A percentile compares a stretch with the other conserved stretches of the same genome.
Conservation (phyloP, 306 rosid species). For the Fragaria vesca region DNA sequence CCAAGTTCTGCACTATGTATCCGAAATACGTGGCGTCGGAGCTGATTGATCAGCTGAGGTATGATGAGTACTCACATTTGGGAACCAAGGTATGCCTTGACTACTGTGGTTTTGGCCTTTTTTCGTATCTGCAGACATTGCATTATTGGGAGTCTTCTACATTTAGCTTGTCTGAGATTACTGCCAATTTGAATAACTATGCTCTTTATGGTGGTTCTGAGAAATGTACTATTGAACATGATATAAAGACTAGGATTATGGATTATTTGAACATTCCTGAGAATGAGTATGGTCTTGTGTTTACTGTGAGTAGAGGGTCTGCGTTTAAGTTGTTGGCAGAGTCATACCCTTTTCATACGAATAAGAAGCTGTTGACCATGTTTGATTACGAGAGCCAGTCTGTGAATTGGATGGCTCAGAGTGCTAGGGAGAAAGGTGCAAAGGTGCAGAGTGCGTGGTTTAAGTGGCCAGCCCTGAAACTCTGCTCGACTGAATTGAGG, state of each 20-base stretch:
- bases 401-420: conserved; percentile 93
- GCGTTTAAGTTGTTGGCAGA: conserved; percentile 87
- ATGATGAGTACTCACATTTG: conserved; percentile 67
- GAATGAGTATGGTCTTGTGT: conserved; percentile 91
- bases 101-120: conserved; percentile 93
- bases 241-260: conserved; percentile 79
- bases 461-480: conserved; percentile 91
- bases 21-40: conserved; percentile 66
- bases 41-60: conserved; percentile 73
- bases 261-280: conserved; percentile 92
- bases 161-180: conserved; percentile 86
- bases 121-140: conserved; percentile 83
- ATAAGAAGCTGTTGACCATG: conserved; percentile 86
- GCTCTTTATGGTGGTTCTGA: conserved; percentile 94
- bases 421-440: conserved; percentile 88
- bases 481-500: conserved; percentile 84
- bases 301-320: conserved; percentile 95
- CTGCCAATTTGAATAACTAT: conserved; percentile 90
- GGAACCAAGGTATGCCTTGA: conserved; percentile 83
- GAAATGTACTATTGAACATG: conserved; percentile 79
- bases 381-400: conserved; percentile 99
- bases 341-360: conserved; percentile 91
- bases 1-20: conserved; percentile 81
- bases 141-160: conserved; percentile 92
- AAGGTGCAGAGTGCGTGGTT: conserved; percentile 88